phyloP scores from a whole-genome alignment of 768 basidiomycete species.

The Kwoniella heveanensis region DNA sequence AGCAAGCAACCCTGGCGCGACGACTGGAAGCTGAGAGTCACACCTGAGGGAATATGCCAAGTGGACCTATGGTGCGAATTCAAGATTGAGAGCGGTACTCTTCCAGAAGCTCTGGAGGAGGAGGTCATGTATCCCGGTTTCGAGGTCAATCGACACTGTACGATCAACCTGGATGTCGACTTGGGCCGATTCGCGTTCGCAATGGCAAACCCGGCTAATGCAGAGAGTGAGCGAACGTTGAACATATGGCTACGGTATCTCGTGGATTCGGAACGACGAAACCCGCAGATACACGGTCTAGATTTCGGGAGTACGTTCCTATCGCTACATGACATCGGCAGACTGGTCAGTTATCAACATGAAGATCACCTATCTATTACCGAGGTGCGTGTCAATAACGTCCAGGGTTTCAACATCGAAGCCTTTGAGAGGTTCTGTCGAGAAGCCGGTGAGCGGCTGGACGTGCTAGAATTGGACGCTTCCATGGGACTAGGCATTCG shows the following conservation, averaged over 20 bases:
- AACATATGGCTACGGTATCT: neutral
- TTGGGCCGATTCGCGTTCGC: neutral
- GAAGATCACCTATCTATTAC: neutral
- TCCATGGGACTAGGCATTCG: too few species aligned
- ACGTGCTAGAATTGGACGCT: slow-evolving; percentile 11
- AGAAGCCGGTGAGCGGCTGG: neutral
- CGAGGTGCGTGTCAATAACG: neutral
- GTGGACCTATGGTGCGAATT: neutral
- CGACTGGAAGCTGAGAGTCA: neutral
- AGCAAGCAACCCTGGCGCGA: neutral
- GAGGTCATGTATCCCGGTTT: neutral
- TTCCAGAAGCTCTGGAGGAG: neutral
- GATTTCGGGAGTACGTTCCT: neutral
- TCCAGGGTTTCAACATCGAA: neutral
- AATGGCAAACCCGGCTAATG: neutral
- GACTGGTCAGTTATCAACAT: neutral
- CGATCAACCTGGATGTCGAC: slow-evolving; percentile 1
- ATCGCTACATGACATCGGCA: neutral
- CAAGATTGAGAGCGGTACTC: neutral
- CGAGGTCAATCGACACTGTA: neutral
- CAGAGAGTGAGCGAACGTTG: neutral
- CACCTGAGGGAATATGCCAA: neutral
- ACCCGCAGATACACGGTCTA: neutral
- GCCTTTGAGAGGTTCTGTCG: slow-evolving; percentile 12
- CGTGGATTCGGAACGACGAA: neutral